Evolutionary conservation across 345 rosid species (phyloP).

Genomic region (Syzygium oleosum): DNA sequence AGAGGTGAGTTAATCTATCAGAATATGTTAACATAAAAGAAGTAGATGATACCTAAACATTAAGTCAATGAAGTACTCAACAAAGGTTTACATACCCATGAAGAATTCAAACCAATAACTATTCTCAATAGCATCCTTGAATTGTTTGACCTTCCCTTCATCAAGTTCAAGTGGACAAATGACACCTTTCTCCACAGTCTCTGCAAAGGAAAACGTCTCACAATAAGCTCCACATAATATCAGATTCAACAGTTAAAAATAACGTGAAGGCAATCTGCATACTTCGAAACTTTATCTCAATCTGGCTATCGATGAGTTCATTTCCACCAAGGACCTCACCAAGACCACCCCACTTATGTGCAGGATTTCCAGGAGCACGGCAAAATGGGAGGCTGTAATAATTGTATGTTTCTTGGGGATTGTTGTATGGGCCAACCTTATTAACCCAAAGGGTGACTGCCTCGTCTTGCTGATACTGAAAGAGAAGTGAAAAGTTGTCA

Average conservation of each 20-base stretch:
- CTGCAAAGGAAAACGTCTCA: constrained; percentile 21
- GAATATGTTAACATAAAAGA: neutral
- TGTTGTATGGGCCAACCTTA: constrained; percentile 98
- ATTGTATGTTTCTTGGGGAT: constrained; percentile 99
- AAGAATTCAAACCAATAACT: constrained; percentile 93
- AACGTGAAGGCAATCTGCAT: constrained; percentile 12
- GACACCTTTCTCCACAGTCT: constrained; percentile 43
- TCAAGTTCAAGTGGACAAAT: constrained; percentile 63
- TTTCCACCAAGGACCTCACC: constrained; percentile 99
- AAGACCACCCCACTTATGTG: constrained; percentile 99
- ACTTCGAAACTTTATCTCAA: constrained; percentile 80
- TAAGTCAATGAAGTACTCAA: neutral
- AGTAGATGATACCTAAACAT: neutral
- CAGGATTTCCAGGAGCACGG: constrained; percentile 42
- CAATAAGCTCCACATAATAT: neutral
- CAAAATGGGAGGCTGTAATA: constrained; percentile 99
- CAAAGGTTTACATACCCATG: constrained; percentile 61
- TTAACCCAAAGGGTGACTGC: constrained; percentile 94
- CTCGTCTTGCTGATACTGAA: constrained; percentile 79
- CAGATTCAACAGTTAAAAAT: neutral
- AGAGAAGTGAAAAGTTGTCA: constrained; percentile 2
- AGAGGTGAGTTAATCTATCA: neutral
- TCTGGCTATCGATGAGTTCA: constrained; percentile 93
- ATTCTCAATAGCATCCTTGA: constrained; percentile 85
- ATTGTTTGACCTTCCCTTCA: constrained; percentile 60